A percentile compares a stretch with the other conserved stretches of the same genome.
Evolutionary conservation across 2,329 filamentous ascomycete genomes (phyloP).

Genomic region (Fusarium robinianum): DNA sequence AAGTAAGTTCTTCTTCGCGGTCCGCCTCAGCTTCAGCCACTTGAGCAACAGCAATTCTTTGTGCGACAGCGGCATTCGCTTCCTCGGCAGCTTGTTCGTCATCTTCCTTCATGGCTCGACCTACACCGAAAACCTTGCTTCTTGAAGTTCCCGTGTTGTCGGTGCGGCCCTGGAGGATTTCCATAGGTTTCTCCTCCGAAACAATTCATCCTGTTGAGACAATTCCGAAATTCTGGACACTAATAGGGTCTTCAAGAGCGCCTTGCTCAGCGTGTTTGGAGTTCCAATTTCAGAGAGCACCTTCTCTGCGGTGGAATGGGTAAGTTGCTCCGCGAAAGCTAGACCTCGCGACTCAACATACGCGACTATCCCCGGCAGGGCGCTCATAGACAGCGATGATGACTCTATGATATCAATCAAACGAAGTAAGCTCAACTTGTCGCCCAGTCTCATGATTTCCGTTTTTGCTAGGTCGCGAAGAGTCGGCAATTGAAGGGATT

Average conservation of each 20-base stretch:
- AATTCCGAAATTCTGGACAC: background rate
- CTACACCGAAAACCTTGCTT: background rate
- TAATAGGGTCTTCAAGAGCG: background rate
- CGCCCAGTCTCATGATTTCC: background rate
- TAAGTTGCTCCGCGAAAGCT: background rate
- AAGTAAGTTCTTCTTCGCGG: background rate
- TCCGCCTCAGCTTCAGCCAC: background rate
- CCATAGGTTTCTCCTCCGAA: background rate
- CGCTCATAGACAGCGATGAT: background rate
- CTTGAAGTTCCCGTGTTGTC: background rate
- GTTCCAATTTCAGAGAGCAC: background rate
- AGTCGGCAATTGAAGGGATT: background rate
- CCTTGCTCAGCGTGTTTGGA: background rate
- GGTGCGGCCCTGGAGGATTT: background rate
- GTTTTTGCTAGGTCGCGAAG: background rate
- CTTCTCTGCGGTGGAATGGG: background rate
- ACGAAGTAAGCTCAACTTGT: background rate
- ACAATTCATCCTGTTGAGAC: too few relatives aligned
- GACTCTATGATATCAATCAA: background rate
- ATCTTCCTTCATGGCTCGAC: background rate
- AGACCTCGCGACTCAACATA: background rate
- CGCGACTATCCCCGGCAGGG: background rate
- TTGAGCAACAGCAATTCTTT: background rate
- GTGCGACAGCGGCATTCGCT: background rate
- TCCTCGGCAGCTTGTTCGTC: too few relatives aligned